phyloP scores from a whole-genome alignment of 2,329 filamentous ascomycete species.

The Alternaria atra region DNA sequence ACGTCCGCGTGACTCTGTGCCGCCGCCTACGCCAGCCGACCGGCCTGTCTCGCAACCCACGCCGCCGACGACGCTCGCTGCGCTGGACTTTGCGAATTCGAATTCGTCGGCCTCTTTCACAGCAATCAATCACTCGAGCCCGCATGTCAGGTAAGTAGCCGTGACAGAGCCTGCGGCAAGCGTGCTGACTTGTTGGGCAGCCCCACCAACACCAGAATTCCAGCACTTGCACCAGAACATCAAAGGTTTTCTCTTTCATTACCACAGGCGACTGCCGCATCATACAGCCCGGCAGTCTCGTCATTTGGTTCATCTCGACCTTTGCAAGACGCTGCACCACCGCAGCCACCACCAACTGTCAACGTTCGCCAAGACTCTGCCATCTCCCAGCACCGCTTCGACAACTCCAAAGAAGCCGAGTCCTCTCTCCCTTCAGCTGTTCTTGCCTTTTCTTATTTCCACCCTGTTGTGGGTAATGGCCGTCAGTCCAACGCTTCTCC shows the following conservation, averaged over 20 bases:
- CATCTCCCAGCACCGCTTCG: slow-evolving; percentile 26
- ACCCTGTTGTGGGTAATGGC: slow-evolving; percentile 11
- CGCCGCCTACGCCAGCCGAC: slow-evolving; percentile 9
- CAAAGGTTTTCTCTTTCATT: slow-evolving; percentile 13
- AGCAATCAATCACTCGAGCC: slow-evolving; percentile 26
- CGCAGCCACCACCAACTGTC: slow-evolving; percentile 17
- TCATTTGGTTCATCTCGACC: slow-evolving; percentile 11
- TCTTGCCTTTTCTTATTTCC: slow-evolving; percentile 20
- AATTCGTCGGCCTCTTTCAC: slow-evolving; percentile 16
- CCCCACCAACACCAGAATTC: slow-evolving; percentile 20
- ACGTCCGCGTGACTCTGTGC: slow-evolving; percentile 22
- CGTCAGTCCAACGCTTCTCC: slow-evolving; percentile 23
- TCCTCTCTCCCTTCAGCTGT: slow-evolving; percentile 20
- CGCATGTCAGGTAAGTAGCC: slow-evolving; percentile 26
- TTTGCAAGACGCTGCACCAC: slow-evolving; percentile 12
- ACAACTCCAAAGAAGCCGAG: slow-evolving; percentile 24
- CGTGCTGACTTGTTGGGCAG: slow-evolving; percentile 21
- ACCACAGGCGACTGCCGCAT: slow-evolving; percentile 13
- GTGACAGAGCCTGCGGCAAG: not conserved
- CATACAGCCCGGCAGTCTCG: slow-evolving; percentile 16
- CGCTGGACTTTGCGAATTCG: slow-evolving; percentile 9
- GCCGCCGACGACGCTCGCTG: slow-evolving; percentile 7
- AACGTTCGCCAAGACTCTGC: slow-evolving; percentile 32
- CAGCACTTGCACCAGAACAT: slow-evolving; percentile 14
- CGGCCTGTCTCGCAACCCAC: slow-evolving; percentile 17